These are phyloP conservation scores for Parathielavia appendiculata DNA, from an alignment of 495 filamentous ascomycete species.

Conservation along the genomic window DNA sequence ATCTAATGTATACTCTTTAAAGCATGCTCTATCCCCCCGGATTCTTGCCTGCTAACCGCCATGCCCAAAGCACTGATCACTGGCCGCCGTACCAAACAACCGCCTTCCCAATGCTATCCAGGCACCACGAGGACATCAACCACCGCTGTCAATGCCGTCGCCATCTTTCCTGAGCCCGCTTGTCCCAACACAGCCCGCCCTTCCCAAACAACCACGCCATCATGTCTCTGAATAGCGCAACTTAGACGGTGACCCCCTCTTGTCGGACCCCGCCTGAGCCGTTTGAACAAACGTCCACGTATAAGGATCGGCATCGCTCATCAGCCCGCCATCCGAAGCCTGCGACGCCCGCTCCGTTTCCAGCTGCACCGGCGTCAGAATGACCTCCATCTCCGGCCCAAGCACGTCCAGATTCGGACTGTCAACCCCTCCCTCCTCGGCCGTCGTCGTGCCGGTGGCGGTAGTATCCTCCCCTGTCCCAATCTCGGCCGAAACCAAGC, in stretches of 20 bases:
- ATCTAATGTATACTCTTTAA: no score
- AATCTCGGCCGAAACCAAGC: neutral
- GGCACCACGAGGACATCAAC: no score
- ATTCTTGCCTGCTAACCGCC: no score
- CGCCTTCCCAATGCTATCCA: no score
- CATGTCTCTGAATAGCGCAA: slow-evolving; percentile 7
- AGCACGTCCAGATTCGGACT: neutral
- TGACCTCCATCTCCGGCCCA: slow-evolving; percentile 7
- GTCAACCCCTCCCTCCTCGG: neutral
- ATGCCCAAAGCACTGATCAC: no score
- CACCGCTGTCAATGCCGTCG: no score
- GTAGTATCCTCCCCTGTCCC: neutral
- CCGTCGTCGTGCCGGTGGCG: neutral
- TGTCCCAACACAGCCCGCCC: no score
- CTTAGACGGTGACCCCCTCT: neutral
- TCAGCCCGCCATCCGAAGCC: slow-evolving; percentile 13
- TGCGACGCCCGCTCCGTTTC: neutral
- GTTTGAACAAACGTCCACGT: neutral
- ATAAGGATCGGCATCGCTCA: slow-evolving; percentile 10
- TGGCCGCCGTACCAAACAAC: no score
- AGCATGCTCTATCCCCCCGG: no score
- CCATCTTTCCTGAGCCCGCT: neutral
- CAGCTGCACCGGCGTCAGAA: neutral
- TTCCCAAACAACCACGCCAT: no score
- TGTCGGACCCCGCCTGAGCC: neutral